A percentile compares a stretch with the other conserved stretches of the same genome.
These are phyloP conservation scores for Hyphodiscus sp. DNA, from an alignment of 2,329 filamentous ascomycete species.

Conservation along the genomic window DNA sequence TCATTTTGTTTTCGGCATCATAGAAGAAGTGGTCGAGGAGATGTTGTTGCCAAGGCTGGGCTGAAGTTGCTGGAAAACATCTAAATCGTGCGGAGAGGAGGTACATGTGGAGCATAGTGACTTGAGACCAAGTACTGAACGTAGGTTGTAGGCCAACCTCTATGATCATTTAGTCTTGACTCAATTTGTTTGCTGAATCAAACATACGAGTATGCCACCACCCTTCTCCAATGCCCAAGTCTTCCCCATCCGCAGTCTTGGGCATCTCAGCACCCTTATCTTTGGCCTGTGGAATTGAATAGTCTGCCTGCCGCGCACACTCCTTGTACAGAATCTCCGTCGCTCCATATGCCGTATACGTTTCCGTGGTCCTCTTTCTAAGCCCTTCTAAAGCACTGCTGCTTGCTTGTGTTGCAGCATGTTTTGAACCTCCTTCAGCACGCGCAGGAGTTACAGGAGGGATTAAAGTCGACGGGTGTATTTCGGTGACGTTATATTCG, in stretches of 20 bases:
- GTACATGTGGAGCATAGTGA: constrained; percentile 96
- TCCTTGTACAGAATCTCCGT: constrained; percentile 59
- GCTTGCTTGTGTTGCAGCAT: constrained; percentile 6
- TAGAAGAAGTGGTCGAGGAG: constrained; percentile 94
- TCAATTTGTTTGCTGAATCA: background rate
- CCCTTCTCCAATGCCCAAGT: constrained; percentile 67
- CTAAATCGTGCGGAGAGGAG: constrained; percentile 78
- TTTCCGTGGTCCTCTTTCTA: constrained; percentile 40
- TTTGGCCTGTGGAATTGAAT: constrained; percentile 19
- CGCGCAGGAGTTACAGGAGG: constrained; percentile 12
- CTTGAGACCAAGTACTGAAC: constrained; percentile 93
- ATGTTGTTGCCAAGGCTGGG: constrained; percentile 78
- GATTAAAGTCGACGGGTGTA: constrained; percentile 7
- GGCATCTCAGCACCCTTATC: constrained; percentile 56
- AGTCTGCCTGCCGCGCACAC: constrained; percentile 23
- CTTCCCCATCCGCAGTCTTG: constrained; percentile 71
- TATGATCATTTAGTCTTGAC: constrained; percentile 32
- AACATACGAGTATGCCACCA: constrained; percentile 79
- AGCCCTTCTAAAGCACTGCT: constrained; percentile 9
- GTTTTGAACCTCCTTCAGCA: constrained; percentile 8
- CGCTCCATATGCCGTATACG: constrained; percentile 72
- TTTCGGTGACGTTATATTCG: background rate
- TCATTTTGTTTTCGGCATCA: constrained; percentile 78
- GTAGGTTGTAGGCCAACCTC: constrained; percentile 75
- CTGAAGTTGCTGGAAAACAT: constrained; percentile 62